Base-by-base conservation (phyloP, 352 stramenopile species). In the Pythium volutum region DNA sequence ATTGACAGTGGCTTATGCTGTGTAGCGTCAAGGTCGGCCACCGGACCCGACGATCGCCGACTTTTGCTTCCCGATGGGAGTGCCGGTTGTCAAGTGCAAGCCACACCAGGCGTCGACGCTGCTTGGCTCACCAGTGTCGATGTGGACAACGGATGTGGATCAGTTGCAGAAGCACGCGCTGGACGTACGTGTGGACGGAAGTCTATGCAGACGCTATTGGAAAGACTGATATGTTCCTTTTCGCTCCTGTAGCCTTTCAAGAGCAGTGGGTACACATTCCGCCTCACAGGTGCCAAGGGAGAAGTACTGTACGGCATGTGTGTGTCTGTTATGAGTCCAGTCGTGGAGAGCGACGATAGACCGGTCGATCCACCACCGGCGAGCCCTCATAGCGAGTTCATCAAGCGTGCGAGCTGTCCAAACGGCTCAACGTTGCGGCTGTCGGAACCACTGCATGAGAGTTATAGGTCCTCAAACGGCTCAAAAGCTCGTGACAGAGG, bases 271-370 rank as follows among this genome's bases (percentile, higher is more conserved):
- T 95, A 95, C 59, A 91, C 84, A 7, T 95, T 92, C 39, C 85
- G 82, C 16, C 76, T 95, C 41, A 95, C 85, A 1, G 85, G 85
- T 6, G 84, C 81, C 26, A 95, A 95, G 71, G 85, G 85, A 15
- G 83, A 95, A 64, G 73, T 89, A 9, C 62, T 93, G 20, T 89
- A 95, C 36, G 85, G 85, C 3, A 88, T 92, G 63, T 95, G 85
- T 42, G 75, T 88, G 33, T 68, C 81, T 12, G 59, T 93, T 16
- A 76, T 94, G 62, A 77, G 67, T 42, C 72, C 85, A 46, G 59
- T 88, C n/a, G 52, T 66, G 2, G 43, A 36, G 16, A 20, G 7
- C 11, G 55, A 67, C 2, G 66, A 66, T 4, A 15, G 8, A n/a
- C 43, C 52, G 22, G 43, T 15, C 14, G 10, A 31, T 12, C 10